These are phyloP conservation scores for Ophiocordyceps australis DNA, from an alignment of 2,329 filamentous ascomycete genomes.

Conservation along the genomic window DNA sequence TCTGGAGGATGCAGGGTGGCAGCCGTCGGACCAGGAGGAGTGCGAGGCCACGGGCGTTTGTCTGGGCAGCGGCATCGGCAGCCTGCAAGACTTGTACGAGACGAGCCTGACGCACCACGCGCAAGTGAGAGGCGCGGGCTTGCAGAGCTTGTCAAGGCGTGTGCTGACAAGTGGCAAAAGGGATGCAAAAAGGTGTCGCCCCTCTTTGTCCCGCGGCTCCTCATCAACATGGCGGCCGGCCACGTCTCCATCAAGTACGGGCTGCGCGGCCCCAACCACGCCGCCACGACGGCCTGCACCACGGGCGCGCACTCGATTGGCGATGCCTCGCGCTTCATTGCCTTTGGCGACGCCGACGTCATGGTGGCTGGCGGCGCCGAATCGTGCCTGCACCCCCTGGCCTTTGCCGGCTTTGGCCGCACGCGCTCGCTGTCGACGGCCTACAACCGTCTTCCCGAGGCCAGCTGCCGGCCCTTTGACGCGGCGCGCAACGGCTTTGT, in stretches of 20 bases:
- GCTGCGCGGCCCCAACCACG: slow-evolving; percentile 80
- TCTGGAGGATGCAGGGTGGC: slow-evolving; percentile 65
- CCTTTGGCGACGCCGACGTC: slow-evolving; percentile 78
- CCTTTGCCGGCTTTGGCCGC: slow-evolving; percentile 79
- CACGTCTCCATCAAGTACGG: slow-evolving; percentile 89
- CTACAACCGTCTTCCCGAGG: slow-evolving; percentile 54
- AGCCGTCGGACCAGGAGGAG: slow-evolving; percentile 38
- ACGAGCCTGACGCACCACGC: slow-evolving; percentile 61
- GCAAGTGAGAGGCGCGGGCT: slow-evolving; percentile 33
- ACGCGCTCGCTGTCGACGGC: slow-evolving; percentile 70
- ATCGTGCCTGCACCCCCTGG: slow-evolving; percentile 86
- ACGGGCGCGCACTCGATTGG: slow-evolving; percentile 91
- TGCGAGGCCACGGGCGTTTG: slow-evolving; percentile 74
- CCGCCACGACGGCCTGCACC: slow-evolving; percentile 86
- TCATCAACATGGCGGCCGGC: slow-evolving; percentile 90
- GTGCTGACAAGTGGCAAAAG: no score
- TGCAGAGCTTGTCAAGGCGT: background rate
- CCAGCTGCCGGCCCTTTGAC: slow-evolving; percentile 80
- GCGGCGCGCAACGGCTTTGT: slow-evolving; percentile 67
- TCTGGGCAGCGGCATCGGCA: slow-evolving; percentile 88
- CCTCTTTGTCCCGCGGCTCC: slow-evolving; percentile 76
- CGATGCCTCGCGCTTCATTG: slow-evolving; percentile 82
- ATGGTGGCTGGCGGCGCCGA: slow-evolving; percentile 95
- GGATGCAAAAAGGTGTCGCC: slow-evolving; percentile 89
- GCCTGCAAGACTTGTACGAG: slow-evolving; percentile 75